Evolutionary conservation across 176 grass and related monocot genomes (phyloP).

Genomic region (Carex scoparia): DNA sequence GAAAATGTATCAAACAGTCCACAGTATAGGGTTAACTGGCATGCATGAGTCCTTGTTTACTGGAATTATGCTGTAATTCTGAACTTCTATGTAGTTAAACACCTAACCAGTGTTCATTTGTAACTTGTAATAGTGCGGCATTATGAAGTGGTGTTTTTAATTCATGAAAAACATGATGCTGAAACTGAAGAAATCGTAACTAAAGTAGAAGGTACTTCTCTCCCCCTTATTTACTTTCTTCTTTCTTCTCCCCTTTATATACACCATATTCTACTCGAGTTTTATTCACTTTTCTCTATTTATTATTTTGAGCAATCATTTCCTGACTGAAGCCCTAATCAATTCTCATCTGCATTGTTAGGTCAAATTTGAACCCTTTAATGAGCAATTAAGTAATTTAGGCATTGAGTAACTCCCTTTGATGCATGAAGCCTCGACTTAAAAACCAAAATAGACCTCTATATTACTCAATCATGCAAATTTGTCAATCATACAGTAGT

Average conservation of each 20-base stretch:
- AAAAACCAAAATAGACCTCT: neutral
- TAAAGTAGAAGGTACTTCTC: conserved; percentile 76
- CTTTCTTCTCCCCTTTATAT: neutral
- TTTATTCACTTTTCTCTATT: neutral
- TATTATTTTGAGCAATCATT: neutral
- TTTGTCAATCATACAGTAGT: neutral
- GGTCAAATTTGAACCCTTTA: neutral
- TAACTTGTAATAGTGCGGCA: conserved; percentile 37
- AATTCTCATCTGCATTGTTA: neutral
- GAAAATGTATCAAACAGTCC: too few species aligned
- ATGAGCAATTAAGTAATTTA: neutral
- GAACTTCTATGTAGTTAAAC: neutral
- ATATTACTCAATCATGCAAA: neutral
- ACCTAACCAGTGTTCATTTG: neutral
- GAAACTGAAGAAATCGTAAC: conserved; percentile 72
- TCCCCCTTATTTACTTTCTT: neutral
- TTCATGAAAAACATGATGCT: conserved; percentile 67
- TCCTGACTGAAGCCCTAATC: neutral
- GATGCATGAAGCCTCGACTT: neutral
- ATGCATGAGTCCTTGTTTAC: neutral
- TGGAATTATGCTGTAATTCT: neutral
- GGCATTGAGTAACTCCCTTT: neutral
- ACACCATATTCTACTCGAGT: neutral
- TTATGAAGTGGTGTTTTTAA: conserved; percentile 88
- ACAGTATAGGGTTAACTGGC: too few species aligned